Conservation (phyloP, 2,329 filamentous ascomycete genomes). For the Cylindrodendrum hubeiense region DNA sequence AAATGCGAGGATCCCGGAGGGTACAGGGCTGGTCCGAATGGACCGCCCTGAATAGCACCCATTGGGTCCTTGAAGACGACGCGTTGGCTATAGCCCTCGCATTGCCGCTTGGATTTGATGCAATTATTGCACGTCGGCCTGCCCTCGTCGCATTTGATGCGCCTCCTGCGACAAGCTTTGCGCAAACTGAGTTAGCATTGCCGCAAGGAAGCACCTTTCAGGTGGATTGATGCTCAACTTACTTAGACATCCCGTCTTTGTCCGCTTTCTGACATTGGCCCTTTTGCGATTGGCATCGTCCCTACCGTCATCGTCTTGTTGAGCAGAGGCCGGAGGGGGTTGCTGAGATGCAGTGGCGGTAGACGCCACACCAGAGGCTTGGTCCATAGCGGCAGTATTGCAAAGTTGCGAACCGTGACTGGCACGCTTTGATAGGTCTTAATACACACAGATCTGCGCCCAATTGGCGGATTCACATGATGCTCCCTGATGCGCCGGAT, state of each 20-base stretch:
- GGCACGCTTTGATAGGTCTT: slow-evolving; percentile 7
- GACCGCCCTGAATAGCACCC: slow-evolving; percentile 58
- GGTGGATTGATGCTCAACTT: slow-evolving; percentile 52
- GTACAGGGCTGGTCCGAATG: slow-evolving; percentile 57
- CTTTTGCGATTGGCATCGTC: slow-evolving; percentile 62
- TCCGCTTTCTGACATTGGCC: slow-evolving; percentile 72
- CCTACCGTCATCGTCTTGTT: slow-evolving; percentile 51
- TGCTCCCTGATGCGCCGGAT: slow-evolving; percentile 23
- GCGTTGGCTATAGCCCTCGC: slow-evolving; percentile 86
- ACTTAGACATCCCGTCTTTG: slow-evolving; percentile 95
- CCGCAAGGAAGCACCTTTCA: not conserved
- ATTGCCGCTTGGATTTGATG: slow-evolving; percentile 85
- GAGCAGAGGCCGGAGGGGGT: slow-evolving; percentile 47
- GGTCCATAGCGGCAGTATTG: slow-evolving; percentile 33
- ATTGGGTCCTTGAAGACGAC: slow-evolving; percentile 82
- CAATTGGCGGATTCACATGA: slow-evolving; percentile 37
- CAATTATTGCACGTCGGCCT: slow-evolving; percentile 86
- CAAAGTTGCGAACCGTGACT: slow-evolving; percentile 7
- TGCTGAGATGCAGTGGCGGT: slow-evolving; percentile 29
- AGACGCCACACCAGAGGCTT: slow-evolving; percentile 26
- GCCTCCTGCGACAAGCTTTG: slow-evolving; percentile 88
- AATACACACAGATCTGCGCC: slow-evolving; percentile 26
- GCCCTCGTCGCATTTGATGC: slow-evolving; percentile 97
- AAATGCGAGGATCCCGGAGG: slow-evolving; percentile 53
- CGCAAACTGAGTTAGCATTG: slow-evolving; percentile 38